Evolutionary conservation across 2,329 filamentous ascomycete genomes (phyloP).

Genomic region (Microsporum canis): DNA sequence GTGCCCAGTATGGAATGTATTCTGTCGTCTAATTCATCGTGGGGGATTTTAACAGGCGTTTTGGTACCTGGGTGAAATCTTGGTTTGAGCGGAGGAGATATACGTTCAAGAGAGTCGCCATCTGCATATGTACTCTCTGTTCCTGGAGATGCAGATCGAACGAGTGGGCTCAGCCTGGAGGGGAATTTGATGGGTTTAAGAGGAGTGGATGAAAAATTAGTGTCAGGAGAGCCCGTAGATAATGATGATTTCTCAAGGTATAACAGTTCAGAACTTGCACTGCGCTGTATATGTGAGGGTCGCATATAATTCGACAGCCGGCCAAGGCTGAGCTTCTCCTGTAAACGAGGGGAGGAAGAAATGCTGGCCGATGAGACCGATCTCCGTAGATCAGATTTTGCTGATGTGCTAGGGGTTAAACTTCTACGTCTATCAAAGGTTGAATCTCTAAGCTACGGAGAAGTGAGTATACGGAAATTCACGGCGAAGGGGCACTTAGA

Average conservation of each 20-base stretch:
- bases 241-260: neutral
- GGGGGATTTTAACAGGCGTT: conserved; percentile 28
- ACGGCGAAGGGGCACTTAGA: neutral
- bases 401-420: neutral
- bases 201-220: neutral
- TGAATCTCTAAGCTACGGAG: conserved; percentile 5
- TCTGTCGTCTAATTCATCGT: conserved; percentile 65
- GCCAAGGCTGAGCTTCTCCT: neutral
- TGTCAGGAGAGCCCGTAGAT: neutral
- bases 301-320: neutral
- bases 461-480: neutral
- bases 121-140: neutral
- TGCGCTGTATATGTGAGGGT: neutral
- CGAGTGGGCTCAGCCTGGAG: neutral
- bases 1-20: conserved; percentile 67
- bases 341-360: conserved; percentile 5
- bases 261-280: neutral
- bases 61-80: neutral
- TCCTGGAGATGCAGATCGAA: neutral
- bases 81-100: neutral
- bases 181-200: neutral
- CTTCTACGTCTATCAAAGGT: conserved; percentile 2
- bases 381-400: conserved; percentile 8
- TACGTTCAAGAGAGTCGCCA: neutral
- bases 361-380: conserved; percentile 7